Percentiles rank a stretch among this genome's conserved stretches.
Evolutionary conservation across 2,329 filamentous ascomycete genomes (phyloP).

Genomic region (Pseudohalonectria lignicola): DNA sequence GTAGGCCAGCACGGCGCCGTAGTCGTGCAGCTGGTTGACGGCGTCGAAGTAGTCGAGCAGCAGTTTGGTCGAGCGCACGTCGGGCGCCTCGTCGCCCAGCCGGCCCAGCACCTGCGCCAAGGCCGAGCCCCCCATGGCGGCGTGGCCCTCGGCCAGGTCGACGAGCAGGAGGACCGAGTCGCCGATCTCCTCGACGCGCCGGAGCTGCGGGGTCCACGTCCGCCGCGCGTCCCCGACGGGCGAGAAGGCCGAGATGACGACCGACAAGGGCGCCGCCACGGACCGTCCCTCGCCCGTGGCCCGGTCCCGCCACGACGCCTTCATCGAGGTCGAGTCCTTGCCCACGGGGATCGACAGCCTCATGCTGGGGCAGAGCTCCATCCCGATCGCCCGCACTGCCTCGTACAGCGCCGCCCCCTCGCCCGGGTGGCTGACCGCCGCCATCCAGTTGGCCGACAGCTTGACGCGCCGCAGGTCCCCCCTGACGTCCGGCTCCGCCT

Average conservation of each 20-base stretch:
- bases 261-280: slow-evolving; percentile 83
- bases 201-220: slow-evolving; percentile 90
- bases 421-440: slow-evolving; percentile 83
- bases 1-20: slow-evolving; percentile 68
- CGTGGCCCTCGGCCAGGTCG: slow-evolving; percentile 71
- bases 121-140: slow-evolving; percentile 81
- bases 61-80: slow-evolving; percentile 62
- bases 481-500: slow-evolving; percentile 19
- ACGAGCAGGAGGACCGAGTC: slow-evolving; percentile 85
- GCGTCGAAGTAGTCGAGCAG: slow-evolving; percentile 91
- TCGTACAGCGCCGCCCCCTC: slow-evolving; percentile 90
- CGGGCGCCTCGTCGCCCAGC: slow-evolving; percentile 73
- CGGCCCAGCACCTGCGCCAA: slow-evolving; percentile 83
- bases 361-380: slow-evolving; percentile 84
- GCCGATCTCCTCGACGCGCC: slow-evolving; percentile 74
- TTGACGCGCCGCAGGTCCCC: slow-evolving; percentile 70
- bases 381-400: slow-evolving; percentile 83
- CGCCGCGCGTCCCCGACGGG: slow-evolving; percentile 71
- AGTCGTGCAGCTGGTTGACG: slow-evolving; percentile 51
- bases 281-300: slow-evolving; percentile 59
- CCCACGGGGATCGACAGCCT: slow-evolving; percentile 91
- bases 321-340: slow-evolving; percentile 99
- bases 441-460: slow-evolving; percentile 98
- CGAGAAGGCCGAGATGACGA: slow-evolving; percentile 85
- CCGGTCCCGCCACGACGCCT: slow-evolving; percentile 79